phyloP scores from a whole-genome alignment of 2,329 filamentous ascomycete genomes.

The Paecilomyces formosus region DNA sequence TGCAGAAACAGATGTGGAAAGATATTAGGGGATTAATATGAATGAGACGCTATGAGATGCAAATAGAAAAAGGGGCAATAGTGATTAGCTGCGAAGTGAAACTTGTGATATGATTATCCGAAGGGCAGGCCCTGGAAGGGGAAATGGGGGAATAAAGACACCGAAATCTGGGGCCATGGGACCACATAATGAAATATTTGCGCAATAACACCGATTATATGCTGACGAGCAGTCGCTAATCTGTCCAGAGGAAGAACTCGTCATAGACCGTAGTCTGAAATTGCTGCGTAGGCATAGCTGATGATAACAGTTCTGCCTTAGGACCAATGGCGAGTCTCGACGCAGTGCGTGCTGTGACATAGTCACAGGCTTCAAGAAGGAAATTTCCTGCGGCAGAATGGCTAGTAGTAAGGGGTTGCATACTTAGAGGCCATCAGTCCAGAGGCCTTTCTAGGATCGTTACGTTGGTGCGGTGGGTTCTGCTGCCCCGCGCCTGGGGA shows the following conservation, averaged over 20 bases:
- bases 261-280: neutral
- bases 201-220: neutral
- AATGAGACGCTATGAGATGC: neutral
- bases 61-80: neutral
- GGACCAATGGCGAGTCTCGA: neutral
- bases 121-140: neutral
- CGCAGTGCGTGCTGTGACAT: neutral
- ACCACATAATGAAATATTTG: neutral
- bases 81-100: neutral
- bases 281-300: neutral
- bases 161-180: neutral
- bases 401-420: neutral
- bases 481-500: neutral
- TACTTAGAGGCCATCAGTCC: neutral
- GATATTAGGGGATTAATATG: neutral
- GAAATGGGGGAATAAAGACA: neutral
- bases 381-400: neutral
- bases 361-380: neutral
- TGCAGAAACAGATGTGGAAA: neutral
- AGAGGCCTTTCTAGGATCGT: neutral
- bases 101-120: neutral
- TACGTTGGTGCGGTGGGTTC: neutral
- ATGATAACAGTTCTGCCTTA: neutral
- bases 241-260: neutral
- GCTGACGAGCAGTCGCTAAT: neutral